Percentiles rank a stretch among this genome's conserved stretches.
Conservation (phyloP, 768 basidiomycete genomes). For the Leccinum truebloodii region DNA sequence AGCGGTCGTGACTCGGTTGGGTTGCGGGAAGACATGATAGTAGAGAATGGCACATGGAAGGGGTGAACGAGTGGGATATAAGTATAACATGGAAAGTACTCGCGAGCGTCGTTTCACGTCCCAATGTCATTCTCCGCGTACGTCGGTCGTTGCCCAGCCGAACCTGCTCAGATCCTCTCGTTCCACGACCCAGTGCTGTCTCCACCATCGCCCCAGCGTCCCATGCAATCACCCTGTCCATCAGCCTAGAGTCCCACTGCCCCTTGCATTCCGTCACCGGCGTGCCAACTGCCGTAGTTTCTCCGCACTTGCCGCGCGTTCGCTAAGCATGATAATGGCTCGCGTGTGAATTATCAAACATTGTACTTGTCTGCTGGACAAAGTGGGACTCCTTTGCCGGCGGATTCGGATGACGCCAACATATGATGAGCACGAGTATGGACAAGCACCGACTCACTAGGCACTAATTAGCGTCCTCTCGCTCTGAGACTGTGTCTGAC, state of each 20-base stretch:
- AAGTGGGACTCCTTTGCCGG: not conserved
- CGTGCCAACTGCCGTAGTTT: not conserved
- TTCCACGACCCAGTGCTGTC: not conserved
- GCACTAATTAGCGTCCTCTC: not conserved
- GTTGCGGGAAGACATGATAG: conserved; percentile 35
- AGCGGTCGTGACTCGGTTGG: conserved; percentile 55
- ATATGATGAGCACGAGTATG: not conserved
- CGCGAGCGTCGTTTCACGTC: conserved; percentile 22
- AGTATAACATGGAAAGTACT: conserved; percentile 19
- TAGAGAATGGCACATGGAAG: not conserved
- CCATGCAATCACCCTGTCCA: not conserved
- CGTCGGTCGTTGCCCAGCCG: conserved; percentile 27
- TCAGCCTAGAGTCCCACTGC: not conserved
- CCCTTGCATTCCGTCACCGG: not conserved
- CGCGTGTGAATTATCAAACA: conserved; percentile 1
- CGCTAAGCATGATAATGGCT: conserved; percentile 1
- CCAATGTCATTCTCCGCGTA: conserved; percentile 34
- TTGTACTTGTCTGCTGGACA: not conserved
- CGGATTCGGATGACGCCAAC: conserved; percentile 10
- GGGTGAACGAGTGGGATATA: conserved; percentile 16
- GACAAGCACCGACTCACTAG: not conserved
- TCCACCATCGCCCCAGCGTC: not conserved
- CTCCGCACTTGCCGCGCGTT: conserved; percentile 11
- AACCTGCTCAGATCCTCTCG: not conserved
- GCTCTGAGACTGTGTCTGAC: too few species aligned